Conservation (phyloP, 2,329 filamentous ascomycete species). For the Monilinia laxa region DNA sequence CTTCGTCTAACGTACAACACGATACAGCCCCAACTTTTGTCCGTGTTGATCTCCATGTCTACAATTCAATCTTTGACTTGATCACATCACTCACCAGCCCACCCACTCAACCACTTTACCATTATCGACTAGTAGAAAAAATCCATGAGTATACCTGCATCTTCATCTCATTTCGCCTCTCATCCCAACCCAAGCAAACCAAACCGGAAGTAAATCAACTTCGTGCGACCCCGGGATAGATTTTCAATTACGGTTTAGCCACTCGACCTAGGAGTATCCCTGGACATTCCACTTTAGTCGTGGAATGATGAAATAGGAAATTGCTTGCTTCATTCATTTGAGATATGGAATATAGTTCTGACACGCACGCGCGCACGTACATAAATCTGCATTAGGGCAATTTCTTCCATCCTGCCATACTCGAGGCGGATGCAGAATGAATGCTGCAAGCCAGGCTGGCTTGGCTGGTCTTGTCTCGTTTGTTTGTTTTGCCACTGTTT, state of each 20-base stretch:
- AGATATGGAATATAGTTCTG: conserved; percentile 16
- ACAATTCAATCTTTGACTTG: neutral
- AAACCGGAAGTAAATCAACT: neutral
- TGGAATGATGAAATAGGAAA: conserved; percentile 8
- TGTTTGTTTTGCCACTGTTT: neutral
- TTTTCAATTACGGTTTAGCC: neutral
- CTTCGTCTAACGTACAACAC: neutral
- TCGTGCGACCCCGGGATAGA: conserved; percentile 11
- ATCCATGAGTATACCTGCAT: conserved; percentile 11
- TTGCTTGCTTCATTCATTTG: conserved; percentile 7
- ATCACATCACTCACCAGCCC: neutral
- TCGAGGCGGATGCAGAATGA: neutral
- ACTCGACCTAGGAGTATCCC: neutral
- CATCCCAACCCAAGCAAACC: neutral
- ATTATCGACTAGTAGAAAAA: neutral
- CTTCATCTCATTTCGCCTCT: neutral
- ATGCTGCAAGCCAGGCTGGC: conserved; percentile 15
- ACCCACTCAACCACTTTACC: neutral
- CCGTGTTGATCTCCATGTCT: neutral
- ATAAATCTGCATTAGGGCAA: conserved; percentile 18
- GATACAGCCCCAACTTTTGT: conserved; percentile 5
- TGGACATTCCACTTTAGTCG: neutral
- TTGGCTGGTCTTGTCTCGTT: conserved; percentile 1
- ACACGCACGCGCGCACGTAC: conserved; percentile 13
- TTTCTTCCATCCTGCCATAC: conserved; percentile 1